phyloP scores from a whole-genome alignment of 2,329 filamentous ascomycete genomes.

The Colletotrichum kahawae region DNA sequence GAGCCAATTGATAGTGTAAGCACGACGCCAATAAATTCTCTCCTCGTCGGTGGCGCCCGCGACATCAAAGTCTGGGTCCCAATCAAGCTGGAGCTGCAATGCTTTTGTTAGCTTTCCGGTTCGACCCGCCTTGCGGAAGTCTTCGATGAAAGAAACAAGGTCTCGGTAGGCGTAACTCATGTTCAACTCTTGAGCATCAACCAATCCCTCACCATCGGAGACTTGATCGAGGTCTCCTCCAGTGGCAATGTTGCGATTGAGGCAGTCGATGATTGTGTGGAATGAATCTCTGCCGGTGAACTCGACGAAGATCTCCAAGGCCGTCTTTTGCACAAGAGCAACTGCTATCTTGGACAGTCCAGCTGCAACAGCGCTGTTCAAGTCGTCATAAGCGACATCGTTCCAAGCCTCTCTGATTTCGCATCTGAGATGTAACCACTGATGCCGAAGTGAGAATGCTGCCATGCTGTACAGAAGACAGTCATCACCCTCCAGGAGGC shows the following conservation, averaged over 20 bases:
- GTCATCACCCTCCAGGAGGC: constrained; percentile 43
- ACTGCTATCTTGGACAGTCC: constrained; percentile 45
- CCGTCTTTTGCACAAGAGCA: constrained; percentile 42
- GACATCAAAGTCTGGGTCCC: constrained; percentile 47
- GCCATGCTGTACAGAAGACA: constrained; percentile 31
- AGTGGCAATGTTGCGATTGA: constrained; percentile 41
- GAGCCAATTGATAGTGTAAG: constrained; percentile 56
- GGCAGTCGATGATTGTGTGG: constrained; percentile 43
- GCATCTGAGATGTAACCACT: constrained; percentile 44
- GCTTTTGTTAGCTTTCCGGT: constrained; percentile 51
- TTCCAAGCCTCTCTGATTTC: constrained; percentile 45
- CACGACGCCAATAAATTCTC: constrained; percentile 48
- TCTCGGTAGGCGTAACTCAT: constrained; percentile 46
- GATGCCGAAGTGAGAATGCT: constrained; percentile 41
- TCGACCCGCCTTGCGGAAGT: constrained; percentile 46
- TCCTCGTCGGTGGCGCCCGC: constrained; percentile 39
- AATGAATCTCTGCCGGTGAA: constrained; percentile 51
- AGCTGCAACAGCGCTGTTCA: constrained; percentile 52
- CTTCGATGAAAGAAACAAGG: constrained; percentile 47
- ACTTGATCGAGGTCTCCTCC: constrained; percentile 18
- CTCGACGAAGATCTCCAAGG: constrained; percentile 45
- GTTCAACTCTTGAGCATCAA: constrained; percentile 49
- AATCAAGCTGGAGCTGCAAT: constrained; percentile 44
- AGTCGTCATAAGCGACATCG: constrained; percentile 46
- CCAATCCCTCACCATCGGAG: neutral